Percentiles rank a stretch among this genome's conserved stretches.
Conservation (phyloP, 2,329 filamentous ascomycete species). For the Colletotrichum orbiculare region DNA sequence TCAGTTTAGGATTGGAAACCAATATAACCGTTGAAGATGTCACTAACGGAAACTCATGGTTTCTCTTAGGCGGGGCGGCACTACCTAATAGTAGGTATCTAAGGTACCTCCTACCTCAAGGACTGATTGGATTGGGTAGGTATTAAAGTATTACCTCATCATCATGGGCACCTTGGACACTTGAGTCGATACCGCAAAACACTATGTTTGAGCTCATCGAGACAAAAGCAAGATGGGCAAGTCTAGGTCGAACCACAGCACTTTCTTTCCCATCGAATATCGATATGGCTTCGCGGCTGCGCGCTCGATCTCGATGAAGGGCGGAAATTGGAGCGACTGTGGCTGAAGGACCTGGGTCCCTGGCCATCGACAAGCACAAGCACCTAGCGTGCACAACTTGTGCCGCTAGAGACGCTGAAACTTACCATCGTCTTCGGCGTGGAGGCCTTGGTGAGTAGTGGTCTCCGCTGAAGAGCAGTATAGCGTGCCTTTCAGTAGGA, state of each 20-base stretch:
- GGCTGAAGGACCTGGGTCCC: slow-evolving; percentile 5
- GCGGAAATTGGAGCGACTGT: not conserved
- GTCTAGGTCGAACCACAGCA: no score
- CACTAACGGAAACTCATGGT: not conserved
- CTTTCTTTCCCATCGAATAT: no score
- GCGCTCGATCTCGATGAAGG: not conserved
- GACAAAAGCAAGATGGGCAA: no score
- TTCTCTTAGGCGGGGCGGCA: not conserved
- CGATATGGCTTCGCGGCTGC: not conserved
- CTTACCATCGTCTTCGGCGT: not conserved
- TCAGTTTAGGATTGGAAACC: no score
- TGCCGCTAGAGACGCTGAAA: slow-evolving; percentile 2
- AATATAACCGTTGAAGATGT: no score
- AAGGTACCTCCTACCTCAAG: not conserved
- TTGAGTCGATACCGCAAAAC: no score
- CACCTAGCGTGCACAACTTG: not conserved
- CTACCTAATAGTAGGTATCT: not conserved
- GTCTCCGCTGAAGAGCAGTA: not conserved
- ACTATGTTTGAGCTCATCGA: no score
- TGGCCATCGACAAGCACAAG: not conserved
- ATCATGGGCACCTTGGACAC: no score
- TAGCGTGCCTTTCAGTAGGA: no score
- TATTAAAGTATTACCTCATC: no score
- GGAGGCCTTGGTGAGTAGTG: not conserved
- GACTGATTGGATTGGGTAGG: no score